phyloP scores from a whole-genome alignment of 2,329 filamentous ascomycete species.

The Ascosphaera pollenicola region DNA sequence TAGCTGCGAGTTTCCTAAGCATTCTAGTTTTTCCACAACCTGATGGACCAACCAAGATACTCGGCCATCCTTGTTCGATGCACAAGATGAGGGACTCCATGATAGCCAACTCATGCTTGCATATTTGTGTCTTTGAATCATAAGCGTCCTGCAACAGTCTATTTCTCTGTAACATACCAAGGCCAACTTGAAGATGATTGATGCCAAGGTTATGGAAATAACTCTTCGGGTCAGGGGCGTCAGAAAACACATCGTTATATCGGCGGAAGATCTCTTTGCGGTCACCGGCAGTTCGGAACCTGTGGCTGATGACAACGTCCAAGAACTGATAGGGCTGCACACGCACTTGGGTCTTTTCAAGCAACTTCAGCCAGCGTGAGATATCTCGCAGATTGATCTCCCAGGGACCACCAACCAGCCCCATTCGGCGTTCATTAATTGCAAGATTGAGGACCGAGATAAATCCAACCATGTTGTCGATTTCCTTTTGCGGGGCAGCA shows the following conservation, averaged over 20 bases:
- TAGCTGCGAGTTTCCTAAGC: constrained; percentile 57
- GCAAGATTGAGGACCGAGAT: constrained; percentile 64
- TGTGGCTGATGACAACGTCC: constrained; percentile 61
- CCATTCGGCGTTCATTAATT: constrained; percentile 31
- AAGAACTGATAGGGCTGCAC: constrained; percentile 53
- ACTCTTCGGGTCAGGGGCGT: constrained; percentile 27
- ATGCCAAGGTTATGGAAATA: constrained; percentile 51
- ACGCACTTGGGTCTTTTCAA: constrained; percentile 37
- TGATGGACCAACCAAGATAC: constrained; percentile 66
- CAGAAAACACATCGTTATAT: constrained; percentile 42
- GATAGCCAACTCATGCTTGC: constrained; percentile 33
- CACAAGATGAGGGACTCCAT: constrained; percentile 77
- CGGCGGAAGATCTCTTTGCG: constrained; percentile 40
- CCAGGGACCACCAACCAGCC: constrained; percentile 53
- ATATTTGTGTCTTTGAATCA: constrained; percentile 14
- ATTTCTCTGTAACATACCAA: constrained; percentile 47
- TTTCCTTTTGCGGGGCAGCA: constrained; percentile 32
- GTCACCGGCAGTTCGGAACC: constrained; percentile 58
- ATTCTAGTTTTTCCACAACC: constrained; percentile 73
- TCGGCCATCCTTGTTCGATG: constrained; percentile 67
- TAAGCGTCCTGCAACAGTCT: constrained; percentile 14
- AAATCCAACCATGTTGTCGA: constrained; percentile 51
- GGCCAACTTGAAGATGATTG: constrained; percentile 52
- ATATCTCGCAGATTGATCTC: constrained; percentile 89
- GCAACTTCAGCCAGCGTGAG: constrained; percentile 62